Base-by-base conservation (phyloP, 164 flowering plant species). In the Amborella trichopoda region DNA sequence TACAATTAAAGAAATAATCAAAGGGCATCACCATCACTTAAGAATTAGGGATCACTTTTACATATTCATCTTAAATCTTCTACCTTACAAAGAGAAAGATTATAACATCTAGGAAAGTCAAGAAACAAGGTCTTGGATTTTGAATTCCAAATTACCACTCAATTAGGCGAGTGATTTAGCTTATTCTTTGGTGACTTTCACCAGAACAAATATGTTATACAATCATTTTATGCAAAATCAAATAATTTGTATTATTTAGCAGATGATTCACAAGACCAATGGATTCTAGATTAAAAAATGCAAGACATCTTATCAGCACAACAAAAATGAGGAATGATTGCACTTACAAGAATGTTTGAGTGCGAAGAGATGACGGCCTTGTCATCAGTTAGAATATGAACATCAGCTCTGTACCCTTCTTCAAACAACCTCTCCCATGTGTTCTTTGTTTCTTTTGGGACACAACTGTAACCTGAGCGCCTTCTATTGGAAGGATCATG, bases 371-470 rank as follows among this genome's bases (percentile, higher is more conserved):
- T 61, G 38, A 56, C 53, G 18, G 57, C 52, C 19, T 49, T 50
- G 11, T 69, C 56, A 13, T 69, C 72, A 0, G 87, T 63, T 19
- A 74, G 18, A 40, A 81, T 39, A 40, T 54, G 56, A 8, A 85
- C 81, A 70, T 85, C 85, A 25, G 90, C 78, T 47, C 63, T 78
- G 60, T 46, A 61, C 41, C 75, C 85, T 50, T 80, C 73, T 49
- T 48, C 64, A 63, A 81, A 81, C 44, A 85, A 66, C 46, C 46
- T 70, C 58, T 81, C 84, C 95, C 95, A 81, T 33, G 44, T 19
- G 43, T 65, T 70, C 40, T 53, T 68, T 40, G 76, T 75, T 62
- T 81, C 84, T 60, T 65, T 75, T 40, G 78, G 76, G 40, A 85
- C 74, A 53, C n/a, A 47, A 45, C 63, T 50, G 44, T 28, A 58